phyloP scores from a whole-genome alignment of 2,329 filamentous ascomycete genomes.

The Xylariales sp. region DNA sequence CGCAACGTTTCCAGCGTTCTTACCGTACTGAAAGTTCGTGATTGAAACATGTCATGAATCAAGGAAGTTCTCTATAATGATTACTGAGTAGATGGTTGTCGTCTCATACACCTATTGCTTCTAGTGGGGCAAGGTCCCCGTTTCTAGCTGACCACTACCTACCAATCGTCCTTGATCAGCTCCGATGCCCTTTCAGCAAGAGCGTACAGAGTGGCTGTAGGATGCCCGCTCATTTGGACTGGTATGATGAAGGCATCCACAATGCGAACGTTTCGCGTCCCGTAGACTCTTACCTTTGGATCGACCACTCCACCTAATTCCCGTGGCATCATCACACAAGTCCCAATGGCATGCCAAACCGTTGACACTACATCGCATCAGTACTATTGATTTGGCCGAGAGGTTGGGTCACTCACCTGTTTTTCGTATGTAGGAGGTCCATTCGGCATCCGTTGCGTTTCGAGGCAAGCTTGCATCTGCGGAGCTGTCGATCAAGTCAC shows the following conservation, averaged over 20 bases:
- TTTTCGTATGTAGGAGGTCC: conserved; percentile 8
- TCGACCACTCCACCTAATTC: conserved; percentile 43
- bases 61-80: no score
- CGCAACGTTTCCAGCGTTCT: no score
- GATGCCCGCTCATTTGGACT: conserved; percentile 40
- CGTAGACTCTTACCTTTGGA: conserved; percentile 38
- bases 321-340: conserved; percentile 40
- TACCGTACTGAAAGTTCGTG: no score
- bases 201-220: conserved; percentile 45
- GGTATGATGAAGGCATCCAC: conserved; percentile 42
- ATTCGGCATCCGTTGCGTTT: conserved; percentile 4
- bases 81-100: no score
- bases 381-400: not conserved
- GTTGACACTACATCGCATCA: conserved; percentile 12
- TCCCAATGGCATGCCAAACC: conserved; percentile 24
- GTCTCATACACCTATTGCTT: no score
- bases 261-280: conserved; percentile 39
- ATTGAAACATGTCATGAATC: no score
- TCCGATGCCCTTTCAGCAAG: conserved; percentile 38
- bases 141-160: no score
- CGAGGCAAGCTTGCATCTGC: conserved; percentile 11
- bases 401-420: conserved; percentile 5
- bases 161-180: conserved; percentile 15
- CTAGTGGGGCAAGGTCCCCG: no score
- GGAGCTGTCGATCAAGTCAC: conserved; percentile 10